Base-by-base conservation (phyloP, 2,329 filamentous ascomycete species). In the Alternaria sp. region DNA sequence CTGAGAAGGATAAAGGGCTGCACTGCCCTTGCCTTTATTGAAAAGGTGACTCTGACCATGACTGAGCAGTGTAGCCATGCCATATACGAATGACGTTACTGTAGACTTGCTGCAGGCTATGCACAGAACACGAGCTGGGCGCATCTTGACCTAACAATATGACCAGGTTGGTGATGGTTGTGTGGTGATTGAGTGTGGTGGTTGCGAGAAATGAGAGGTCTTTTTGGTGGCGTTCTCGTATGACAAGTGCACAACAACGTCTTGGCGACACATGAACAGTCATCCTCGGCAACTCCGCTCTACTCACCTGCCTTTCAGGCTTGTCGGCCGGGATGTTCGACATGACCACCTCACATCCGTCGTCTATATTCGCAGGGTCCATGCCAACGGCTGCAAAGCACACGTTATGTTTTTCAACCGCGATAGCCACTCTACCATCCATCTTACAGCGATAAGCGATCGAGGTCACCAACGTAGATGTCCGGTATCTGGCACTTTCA, bases 11-110 rank as follows among this genome's bases (percentile, higher is more conserved):
- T 59, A 57, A 46, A 62, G 36, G 25, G 51, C 43, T 63, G 63
- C 60, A 65, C 60, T 49, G 65, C 60, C 63, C 54, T 40, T 16
- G 27, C 38, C 18, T 40, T 41, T 57, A 64, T 62, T 59, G 65
- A 55, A 60, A 62, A 30, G 53, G 45, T 62, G 54, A 57, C 63
- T 52, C 41, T 18, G 28, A 22, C 22, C 22, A 41, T 57, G 30
- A 46, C 43, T 36, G 53, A 57, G 46, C 45, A 38, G 6, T 41
- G 20, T 16, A 46, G 20, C 34, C 38, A 6, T 28, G 8, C 27
- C 43, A 28, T 40, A 41, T 25, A 20, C 5, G 22, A 12, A 56
- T 9, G 36, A 41, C 30, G n/a, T 27, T 22, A 11, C 46, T 9
- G 18, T 46, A 34, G 27, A 27, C 9, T 20, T 40, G 36, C 38